A percentile compares a stretch with the other conserved stretches of the same genome.
Evolutionary conservation across 108 stramenopile genomes (phyloP).

Genomic region (Nannochloropsis gaditana): DNA sequence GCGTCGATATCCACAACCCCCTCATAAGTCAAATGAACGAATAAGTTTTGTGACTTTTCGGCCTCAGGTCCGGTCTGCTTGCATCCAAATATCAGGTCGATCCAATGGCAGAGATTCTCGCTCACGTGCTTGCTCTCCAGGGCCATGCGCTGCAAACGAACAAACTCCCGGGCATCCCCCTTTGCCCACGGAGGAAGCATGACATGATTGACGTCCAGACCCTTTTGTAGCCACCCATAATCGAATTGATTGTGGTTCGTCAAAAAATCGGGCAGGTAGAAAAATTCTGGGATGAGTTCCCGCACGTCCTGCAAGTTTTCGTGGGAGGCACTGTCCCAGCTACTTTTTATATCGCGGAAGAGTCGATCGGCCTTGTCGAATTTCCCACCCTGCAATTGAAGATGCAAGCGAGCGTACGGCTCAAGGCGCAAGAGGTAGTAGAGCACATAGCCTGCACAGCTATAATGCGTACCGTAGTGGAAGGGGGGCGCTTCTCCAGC

Average conservation of each 20-base stretch:
- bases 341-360: slow-evolving; percentile 52
- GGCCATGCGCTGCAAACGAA: slow-evolving; percentile 50
- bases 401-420: slow-evolving; percentile 80
- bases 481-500: slow-evolving; percentile 51
- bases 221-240: slow-evolving; percentile 47
- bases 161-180: slow-evolving; percentile 52
- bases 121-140: slow-evolving; percentile 49
- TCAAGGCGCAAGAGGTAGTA: slow-evolving; percentile 76
- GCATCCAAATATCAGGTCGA: slow-evolving; percentile 52
- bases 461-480: slow-evolving; percentile 90
- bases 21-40: slow-evolving; percentile 54
- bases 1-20: slow-evolving; percentile 55
- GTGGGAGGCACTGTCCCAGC: background rate
- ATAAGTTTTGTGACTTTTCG: slow-evolving; percentile 51
- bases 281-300: slow-evolving; percentile 98
- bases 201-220: slow-evolving; percentile 46
- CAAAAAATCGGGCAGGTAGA: slow-evolving; percentile 71
- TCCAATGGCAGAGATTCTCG: slow-evolving; percentile 47
- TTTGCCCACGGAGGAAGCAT: slow-evolving; percentile 59
- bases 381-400: slow-evolving; percentile 80
- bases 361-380: slow-evolving; percentile 91
- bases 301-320: slow-evolving; percentile 69
- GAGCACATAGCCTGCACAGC: slow-evolving; percentile 80
- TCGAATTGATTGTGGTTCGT: slow-evolving; percentile 50
- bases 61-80: slow-evolving; percentile 48